Base-by-base conservation (phyloP, 1,284 basidiomycete species). In the Inonotus hispidus region DNA sequence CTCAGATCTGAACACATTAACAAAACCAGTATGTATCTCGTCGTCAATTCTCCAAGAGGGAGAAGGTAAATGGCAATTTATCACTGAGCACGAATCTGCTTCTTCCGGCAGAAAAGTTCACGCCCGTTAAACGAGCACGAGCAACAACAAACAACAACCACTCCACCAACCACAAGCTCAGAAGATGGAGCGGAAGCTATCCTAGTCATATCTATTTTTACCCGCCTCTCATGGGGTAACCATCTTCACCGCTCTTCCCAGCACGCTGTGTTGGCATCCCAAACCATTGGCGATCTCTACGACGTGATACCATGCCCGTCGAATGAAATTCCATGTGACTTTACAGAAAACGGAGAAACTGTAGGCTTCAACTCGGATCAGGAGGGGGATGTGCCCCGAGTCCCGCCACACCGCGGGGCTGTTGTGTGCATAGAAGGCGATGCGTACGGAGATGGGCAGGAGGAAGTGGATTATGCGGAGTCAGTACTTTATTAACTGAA, bases 271-370 rank as follows among this genome's bases (percentile, higher is more conserved):
- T 69, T 87, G 8, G 84, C 87, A n/a, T 85, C 82, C 0, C 87
- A 92, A 66, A 88, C 82, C 0, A 77, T 92, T 1, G 79, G 77
- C n/a, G 85, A 90, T 64, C 69, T 92, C 10, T 79, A 79, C 59
- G 73, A 79, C 4, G 71, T 73, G n/a, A 80, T 92, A 29, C 82
- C 84, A 13, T 92, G 90, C 67, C 68, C 76, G 8, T 84, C 83
- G 1, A 83, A 82, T 57, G 81, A 83, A 53, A 71, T 84, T 23
- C 78, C 80, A 0, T 65, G 68, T 25, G 80, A 84, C 63, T 62
- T 67, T 19, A 52, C 71, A 10, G 68, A 73, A 35, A 66, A 75
- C 1, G 77, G 71, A 14, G 64, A 67, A 8, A 65, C 77, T n/a
- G 67, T 71, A 2, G 76, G 75, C 7, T 78, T 77, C 58, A 66